phyloP scores from a whole-genome alignment of 176 grass and related monocot genomes.

The Miscanthus lutarioriparius region DNA sequence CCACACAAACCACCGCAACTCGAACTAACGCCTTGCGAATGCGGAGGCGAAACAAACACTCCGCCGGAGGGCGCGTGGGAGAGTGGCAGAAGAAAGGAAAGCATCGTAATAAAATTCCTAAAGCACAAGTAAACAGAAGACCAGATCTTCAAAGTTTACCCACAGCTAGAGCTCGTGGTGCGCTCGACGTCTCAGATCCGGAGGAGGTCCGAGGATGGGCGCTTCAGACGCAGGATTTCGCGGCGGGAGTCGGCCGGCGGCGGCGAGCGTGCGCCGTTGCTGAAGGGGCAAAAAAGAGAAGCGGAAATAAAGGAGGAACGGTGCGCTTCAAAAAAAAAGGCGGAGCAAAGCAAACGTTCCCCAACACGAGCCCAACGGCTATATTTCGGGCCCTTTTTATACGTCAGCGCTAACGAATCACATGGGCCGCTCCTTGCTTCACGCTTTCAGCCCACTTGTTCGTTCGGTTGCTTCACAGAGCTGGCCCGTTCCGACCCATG shows the following conservation, averaged over 20 bases:
- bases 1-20: background rate
- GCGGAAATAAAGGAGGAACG: background rate
- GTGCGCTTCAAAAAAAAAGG: slow-evolving; percentile 11
- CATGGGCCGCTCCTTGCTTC: background rate
- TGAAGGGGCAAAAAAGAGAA: background rate
- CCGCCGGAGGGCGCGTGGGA: background rate
- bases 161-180: background rate
- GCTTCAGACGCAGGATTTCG: background rate
- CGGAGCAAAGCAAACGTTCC: background rate
- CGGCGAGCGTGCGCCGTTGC: background rate
- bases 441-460: background rate
- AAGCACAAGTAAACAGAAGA: background rate
- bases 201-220: background rate
- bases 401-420: background rate
- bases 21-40: background rate
- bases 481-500: background rate
- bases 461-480: background rate
- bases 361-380: slow-evolving; percentile 38
- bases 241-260: slow-evolving; percentile 8
- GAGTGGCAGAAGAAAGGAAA: background rate
- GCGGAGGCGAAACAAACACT: background rate
- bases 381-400: slow-evolving; percentile 37
- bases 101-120: background rate
- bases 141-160: slow-evolving; percentile 26
- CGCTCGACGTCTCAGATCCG: background rate